Evolutionary conservation across 306 rosid species (phyloP).

Genomic region (Phaseolus lunatus): DNA sequence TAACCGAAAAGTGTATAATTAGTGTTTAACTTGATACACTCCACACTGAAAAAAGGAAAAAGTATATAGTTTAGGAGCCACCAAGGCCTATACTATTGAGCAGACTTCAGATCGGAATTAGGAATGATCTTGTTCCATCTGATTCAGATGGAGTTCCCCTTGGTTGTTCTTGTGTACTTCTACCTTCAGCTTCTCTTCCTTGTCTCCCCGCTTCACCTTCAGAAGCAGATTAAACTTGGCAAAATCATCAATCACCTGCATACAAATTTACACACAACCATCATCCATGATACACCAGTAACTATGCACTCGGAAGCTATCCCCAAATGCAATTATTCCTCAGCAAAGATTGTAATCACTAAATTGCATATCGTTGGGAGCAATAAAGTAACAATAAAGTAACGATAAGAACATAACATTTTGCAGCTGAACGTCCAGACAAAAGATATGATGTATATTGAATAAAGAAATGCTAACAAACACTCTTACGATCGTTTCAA

Average conservation of each 20-base stretch:
- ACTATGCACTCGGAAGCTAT: not conserved
- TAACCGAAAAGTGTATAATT: not conserved
- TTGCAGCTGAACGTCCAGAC: too few species aligned
- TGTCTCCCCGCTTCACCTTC: constrained; percentile 66
- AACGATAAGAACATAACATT: not conserved
- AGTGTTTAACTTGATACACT: not conserved
- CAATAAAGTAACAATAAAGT: not conserved
- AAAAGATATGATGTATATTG: too few species aligned
- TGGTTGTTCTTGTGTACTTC: constrained; percentile 71
- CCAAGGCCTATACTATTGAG: constrained; percentile 19
- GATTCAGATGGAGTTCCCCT: constrained; percentile 68
- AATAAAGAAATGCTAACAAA: not conserved
- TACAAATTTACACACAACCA: constrained; percentile 19
- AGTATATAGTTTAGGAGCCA: constrained; percentile 18
- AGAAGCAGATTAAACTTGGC: constrained; percentile 68
- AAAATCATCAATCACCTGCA: constrained; percentile 67
- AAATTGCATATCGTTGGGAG: not conserved
- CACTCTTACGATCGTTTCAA: not conserved
- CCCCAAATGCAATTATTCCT: not conserved
- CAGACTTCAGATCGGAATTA: constrained; percentile 39
- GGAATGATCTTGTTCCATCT: constrained; percentile 61
- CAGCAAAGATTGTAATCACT: not conserved
- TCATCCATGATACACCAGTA: constrained; percentile 6
- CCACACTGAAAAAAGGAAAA: not conserved
- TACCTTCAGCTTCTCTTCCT: constrained; percentile 70